phyloP scores from a whole-genome alignment of 805 yeast species.

The Candida taoyuanica region DNA sequence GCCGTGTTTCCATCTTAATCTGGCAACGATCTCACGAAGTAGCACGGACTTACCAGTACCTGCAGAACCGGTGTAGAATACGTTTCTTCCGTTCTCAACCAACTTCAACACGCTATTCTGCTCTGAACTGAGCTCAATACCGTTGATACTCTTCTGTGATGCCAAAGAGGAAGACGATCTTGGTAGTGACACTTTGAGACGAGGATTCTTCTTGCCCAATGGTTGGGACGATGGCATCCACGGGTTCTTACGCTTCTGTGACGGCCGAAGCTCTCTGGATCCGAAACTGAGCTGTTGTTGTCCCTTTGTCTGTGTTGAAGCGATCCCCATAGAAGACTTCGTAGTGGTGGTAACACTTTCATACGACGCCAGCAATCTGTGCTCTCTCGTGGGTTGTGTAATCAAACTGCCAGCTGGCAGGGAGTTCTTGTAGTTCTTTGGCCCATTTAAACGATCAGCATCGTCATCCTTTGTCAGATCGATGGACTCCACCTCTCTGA shows the following conservation, averaged over 20 bases:
- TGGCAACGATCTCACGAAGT: constrained; percentile 55
- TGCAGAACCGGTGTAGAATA: constrained; percentile 80
- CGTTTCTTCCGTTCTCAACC: constrained; percentile 47
- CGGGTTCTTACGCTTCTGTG: constrained; percentile 14
- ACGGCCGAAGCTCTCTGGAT: not conserved
- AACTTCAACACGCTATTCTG: constrained; percentile 48
- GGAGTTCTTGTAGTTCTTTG: constrained; percentile 13
- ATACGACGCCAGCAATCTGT: too few relatives aligned
- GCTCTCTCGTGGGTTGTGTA: not conserved
- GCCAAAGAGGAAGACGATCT: not conserved
- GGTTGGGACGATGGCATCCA: constrained; percentile 8
- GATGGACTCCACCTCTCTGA: constrained; percentile 3
- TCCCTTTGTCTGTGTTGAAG: not conserved
- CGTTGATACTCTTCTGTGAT: not conserved
- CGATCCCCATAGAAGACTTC: not conserved
- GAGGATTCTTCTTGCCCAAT: constrained; percentile 13
- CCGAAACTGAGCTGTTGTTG: constrained; percentile 9
- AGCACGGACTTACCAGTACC: constrained; percentile 85
- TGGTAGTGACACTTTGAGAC: constrained; percentile 1
- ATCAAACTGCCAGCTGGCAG: constrained; percentile 7
- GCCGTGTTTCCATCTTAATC: constrained; percentile 41
- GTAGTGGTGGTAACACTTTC: too few relatives aligned
- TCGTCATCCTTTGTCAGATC: constrained; percentile 8
- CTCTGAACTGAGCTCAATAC: constrained; percentile 35
- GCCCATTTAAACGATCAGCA: not conserved